Evolutionary conservation across 2,329 filamentous ascomycete species (phyloP).

Genomic region (Arthrocladium fulminans): DNA sequence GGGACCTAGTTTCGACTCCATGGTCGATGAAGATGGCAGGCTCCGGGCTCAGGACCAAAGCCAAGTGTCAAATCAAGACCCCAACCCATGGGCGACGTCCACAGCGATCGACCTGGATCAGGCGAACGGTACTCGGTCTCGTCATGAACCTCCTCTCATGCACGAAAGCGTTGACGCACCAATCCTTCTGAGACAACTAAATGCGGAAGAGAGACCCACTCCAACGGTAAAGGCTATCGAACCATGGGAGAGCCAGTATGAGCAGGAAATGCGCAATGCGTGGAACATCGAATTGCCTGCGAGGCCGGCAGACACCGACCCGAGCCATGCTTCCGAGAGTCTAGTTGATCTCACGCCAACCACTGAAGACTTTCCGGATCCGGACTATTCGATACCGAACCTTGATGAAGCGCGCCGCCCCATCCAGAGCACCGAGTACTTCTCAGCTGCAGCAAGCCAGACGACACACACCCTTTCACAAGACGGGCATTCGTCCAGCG

Average conservation of each 20-base stretch:
- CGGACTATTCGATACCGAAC: slow-evolving; percentile 20
- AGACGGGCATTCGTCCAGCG: background rate
- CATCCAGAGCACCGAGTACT: slow-evolving; percentile 22
- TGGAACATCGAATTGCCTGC: slow-evolving; percentile 21
- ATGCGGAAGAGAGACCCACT: background rate
- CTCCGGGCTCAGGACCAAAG: slow-evolving; percentile 10
- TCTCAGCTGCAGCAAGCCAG: slow-evolving; percentile 20
- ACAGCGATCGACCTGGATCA: slow-evolving; percentile 10
- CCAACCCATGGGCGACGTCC: slow-evolving; percentile 5
- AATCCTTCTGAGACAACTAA: slow-evolving; percentile 6
- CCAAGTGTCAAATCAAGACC: slow-evolving; percentile 10
- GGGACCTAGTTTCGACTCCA: slow-evolving; percentile 33
- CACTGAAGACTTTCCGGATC: slow-evolving; percentile 31
- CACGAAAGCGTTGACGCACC: slow-evolving; percentile 10
- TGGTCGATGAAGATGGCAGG: slow-evolving; percentile 38
- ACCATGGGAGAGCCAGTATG: slow-evolving; percentile 19
- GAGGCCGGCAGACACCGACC: slow-evolving; percentile 12
- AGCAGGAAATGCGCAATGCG: slow-evolving; percentile 23
- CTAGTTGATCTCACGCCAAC: slow-evolving; percentile 39
- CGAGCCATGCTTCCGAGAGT: slow-evolving; percentile 33
- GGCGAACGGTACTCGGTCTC: slow-evolving; percentile 3
- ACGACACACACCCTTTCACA: slow-evolving; percentile 27
- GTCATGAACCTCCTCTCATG: slow-evolving; percentile 1
- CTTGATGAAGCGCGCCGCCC: slow-evolving; percentile 14
- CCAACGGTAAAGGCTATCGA: slow-evolving; percentile 5